Base-by-base conservation (phyloP, 2,329 filamentous ascomycete species). In the Fusarium ambrosium region DNA sequence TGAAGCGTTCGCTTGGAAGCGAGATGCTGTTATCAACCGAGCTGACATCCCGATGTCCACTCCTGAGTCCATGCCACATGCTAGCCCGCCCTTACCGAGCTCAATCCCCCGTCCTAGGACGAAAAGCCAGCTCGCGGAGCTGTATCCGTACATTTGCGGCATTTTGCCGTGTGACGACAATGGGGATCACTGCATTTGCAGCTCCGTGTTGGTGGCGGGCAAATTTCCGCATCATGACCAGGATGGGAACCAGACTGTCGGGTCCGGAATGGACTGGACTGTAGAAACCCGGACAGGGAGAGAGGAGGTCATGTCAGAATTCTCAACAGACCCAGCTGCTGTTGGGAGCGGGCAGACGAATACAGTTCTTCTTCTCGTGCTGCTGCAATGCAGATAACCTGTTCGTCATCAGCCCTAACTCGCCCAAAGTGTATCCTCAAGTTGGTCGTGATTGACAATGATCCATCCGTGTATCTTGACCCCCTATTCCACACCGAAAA, bases 181-280 rank as follows among this genome's bases (percentile, higher is more conserved):
- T 43, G 10, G 24, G n/a, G 36, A 43, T 55, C 18, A 29, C 22
- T 62, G 20, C 32, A 51, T 56, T 20, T 62, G 32, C 24, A 66
- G 20, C 32, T 27, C 36, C 39, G 27, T 58, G 64, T 74, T 71
- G 68, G 62, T 71, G 64, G 56, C 37, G 37, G 61, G 41, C 51
- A 55, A 41, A 41, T 62, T 51, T 29, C 27, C 39, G n/a, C 36
- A 60, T 45, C 29, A 51, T 41, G 39, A 43, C 55, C 53, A 27
- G 63, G 39, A 60, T 64, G 24, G 27, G 36, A 61, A 62, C 65
- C 62, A 68, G 29, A 48, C 65, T 69, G 24, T 27, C 66, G 59
- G 64, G 43, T 62, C 56, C 65, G 32, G 48, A 48, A 48, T 48
- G 43, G 43, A 48, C 53, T 62, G 48, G 39, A 66, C 58, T 66